Percentiles rank a stretch among this genome's conserved stretches.
Conservation (phyloP, 2,329 filamentous ascomycete species). For the Anisogramma anomala region DNA sequence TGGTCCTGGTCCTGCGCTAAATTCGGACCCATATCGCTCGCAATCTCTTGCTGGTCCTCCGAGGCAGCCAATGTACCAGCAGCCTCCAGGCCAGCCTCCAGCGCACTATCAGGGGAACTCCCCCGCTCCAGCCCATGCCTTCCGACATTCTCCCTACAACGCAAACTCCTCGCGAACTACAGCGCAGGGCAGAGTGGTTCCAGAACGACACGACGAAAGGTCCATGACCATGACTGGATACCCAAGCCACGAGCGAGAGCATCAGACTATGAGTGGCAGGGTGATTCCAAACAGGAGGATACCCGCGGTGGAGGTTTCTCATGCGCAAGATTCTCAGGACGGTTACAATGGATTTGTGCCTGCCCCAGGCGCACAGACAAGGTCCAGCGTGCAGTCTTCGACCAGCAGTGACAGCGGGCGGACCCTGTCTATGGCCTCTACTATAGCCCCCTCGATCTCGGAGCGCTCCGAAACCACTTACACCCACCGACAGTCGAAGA, state of each 20-base stretch:
- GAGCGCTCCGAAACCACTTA: constrained; percentile 23
- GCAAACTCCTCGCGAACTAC: constrained; percentile 62
- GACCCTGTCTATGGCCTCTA: constrained; percentile 90
- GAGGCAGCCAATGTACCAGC: constrained; percentile 61
- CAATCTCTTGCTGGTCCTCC: constrained; percentile 75
- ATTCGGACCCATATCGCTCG: constrained; percentile 79
- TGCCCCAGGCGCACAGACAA: constrained; percentile 42
- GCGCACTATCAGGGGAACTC: constrained; percentile 39
- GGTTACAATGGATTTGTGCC: constrained; percentile 29
- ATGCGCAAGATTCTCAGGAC: constrained; percentile 21
- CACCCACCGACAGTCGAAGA: constrained; percentile 45
- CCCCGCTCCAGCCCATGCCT: constrained; percentile 58
- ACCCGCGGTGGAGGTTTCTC: constrained; percentile 7
- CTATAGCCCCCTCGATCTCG: constrained; percentile 55
- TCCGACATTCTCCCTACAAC: constrained; percentile 67
- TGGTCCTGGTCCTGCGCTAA: constrained; percentile 56
- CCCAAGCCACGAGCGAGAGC: constrained; percentile 60
- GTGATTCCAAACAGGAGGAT: constrained; percentile 66
- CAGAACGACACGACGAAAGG: constrained; percentile 81
- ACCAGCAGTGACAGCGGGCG: constrained; percentile 40
- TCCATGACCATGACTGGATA: constrained; percentile 86
- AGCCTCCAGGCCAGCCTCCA: constrained; percentile 30
- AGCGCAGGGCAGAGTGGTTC: constrained; percentile 80
- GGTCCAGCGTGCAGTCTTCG: constrained; percentile 53
- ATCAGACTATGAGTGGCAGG: constrained; percentile 89